Conservation (phyloP, 768 basidiomycete species). For the Hericium coralloides region DNA sequence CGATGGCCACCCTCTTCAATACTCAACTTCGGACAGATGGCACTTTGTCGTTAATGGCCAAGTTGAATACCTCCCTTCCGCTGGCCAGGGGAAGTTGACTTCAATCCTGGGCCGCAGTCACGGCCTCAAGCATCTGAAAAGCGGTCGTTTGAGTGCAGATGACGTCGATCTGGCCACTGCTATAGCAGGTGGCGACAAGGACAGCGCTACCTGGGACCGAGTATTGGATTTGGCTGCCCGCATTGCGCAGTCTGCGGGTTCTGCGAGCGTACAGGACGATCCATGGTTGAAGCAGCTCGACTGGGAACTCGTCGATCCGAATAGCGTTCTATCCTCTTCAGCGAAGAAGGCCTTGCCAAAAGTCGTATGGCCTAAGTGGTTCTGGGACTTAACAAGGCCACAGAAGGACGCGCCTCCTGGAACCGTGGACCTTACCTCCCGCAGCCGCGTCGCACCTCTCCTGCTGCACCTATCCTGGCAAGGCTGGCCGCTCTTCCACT, state of each 20-base stretch:
- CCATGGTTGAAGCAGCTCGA: slow-evolving; percentile 60
- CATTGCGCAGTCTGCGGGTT: slow-evolving; percentile 13
- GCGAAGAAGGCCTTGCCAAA: slow-evolving; percentile 3
- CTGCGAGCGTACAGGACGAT: slow-evolving; percentile 24
- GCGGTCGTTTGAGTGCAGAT: slow-evolving; percentile 31
- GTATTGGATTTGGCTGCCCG: slow-evolving; percentile 35
- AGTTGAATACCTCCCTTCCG: slow-evolving; percentile 33
- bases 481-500: slow-evolving; percentile 77
- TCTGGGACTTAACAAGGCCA: slow-evolving; percentile 78
- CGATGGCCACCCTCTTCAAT: slow-evolving; percentile 51
- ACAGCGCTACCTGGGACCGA: slow-evolving; percentile 22
- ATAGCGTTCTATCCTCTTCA: neutral
- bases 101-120: slow-evolving; percentile 39
- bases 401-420: slow-evolving; percentile 60
- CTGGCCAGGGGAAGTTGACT: slow-evolving; percentile 33
- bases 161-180: slow-evolving; percentile 36
- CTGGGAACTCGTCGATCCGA: slow-evolving; percentile 37
- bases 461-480: slow-evolving; percentile 85
- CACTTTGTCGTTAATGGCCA: slow-evolving; percentile 36
- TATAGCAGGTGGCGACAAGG: slow-evolving; percentile 36
- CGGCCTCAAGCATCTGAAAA: slow-evolving; percentile 35
- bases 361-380: slow-evolving; percentile 93
- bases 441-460: slow-evolving; percentile 75
- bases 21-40: slow-evolving; percentile 55
- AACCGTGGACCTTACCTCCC: slow-evolving; percentile 76